These are phyloP conservation scores for Cyberlindnera veronae DNA, from an alignment of 805 yeast species.

Conservation along the genomic window DNA sequence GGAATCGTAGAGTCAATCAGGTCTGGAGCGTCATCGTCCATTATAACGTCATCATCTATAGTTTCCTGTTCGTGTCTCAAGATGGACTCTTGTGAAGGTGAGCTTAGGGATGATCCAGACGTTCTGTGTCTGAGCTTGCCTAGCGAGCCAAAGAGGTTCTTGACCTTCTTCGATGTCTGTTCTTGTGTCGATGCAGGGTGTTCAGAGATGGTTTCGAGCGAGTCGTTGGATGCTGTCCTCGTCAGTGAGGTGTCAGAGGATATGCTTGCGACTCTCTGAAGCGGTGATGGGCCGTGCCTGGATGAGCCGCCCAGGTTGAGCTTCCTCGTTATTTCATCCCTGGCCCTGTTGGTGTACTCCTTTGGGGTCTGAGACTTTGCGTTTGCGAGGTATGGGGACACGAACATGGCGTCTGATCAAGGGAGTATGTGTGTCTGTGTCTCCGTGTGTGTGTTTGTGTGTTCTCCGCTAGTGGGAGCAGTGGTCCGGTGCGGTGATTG, in stretches of 20 bases:
- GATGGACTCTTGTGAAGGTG: conserved; percentile 10
- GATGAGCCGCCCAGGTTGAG: conserved; percentile 19
- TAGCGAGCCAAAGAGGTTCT: conserved; percentile 11
- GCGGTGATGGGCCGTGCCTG: conserved; percentile 30
- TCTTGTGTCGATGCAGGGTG: neutral
- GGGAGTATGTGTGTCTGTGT: neutral
- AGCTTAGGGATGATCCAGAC: conserved; percentile 6
- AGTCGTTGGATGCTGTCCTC: conserved; percentile 22
- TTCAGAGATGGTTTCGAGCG: conserved; percentile 19
- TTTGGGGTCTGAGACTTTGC: conserved; percentile 26
- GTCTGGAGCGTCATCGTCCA: conserved; percentile 12
- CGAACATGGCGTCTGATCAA: conserved; percentile 19
- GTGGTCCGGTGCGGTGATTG: too few relatives aligned
- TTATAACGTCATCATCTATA: conserved; percentile 15
- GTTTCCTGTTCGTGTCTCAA: conserved; percentile 4
- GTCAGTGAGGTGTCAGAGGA: conserved; percentile 25
- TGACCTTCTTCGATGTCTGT: conserved; percentile 7
- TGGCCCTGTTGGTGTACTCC: conserved; percentile 29
- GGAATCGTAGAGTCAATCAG: conserved; percentile 3
- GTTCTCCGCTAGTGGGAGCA: too few relatives aligned
- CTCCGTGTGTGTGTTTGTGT: neutral
- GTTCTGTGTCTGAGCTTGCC: conserved; percentile 17
- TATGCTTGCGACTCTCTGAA: conserved; percentile 24
- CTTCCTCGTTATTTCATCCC: conserved; percentile 28
- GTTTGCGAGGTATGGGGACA: conserved; percentile 20